Percentiles rank a stretch among this genome's conserved stretches.
Conservation (phyloP, 805 yeast genomes). For the Jamesozyma piceae region DNA sequence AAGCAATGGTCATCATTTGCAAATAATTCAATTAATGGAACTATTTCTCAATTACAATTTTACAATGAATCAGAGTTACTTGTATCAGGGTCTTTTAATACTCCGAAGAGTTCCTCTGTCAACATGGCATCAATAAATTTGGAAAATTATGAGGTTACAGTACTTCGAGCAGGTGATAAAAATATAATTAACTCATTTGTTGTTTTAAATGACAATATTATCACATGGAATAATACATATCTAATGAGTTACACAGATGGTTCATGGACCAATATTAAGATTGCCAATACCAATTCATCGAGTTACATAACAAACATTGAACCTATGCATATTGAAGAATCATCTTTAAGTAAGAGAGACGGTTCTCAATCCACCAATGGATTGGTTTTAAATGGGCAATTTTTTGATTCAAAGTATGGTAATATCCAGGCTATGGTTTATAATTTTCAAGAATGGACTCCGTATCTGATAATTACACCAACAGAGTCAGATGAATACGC, state of each 20-base stretch:
- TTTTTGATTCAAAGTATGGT: conserved; percentile 30
- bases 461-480: conserved; percentile 13
- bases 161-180: conserved; percentile 8
- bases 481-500: conserved; percentile 16
- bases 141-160: conserved; percentile 5
- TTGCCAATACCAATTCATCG: conserved; percentile 7
- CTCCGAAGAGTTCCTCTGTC: conserved; percentile 32
- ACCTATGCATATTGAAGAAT: background rate
- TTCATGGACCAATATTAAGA: conserved; percentile 5
- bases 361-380: background rate
- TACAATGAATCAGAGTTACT: conserved; percentile 32
- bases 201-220: conserved; percentile 5
- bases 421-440: conserved; percentile 17
- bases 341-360: background rate
- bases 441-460: conserved; percentile 20
- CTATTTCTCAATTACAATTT: conserved; percentile 46
- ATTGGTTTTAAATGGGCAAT: conserved; percentile 33
- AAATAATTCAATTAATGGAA: conserved; percentile 38
- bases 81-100: conserved; percentile 46
- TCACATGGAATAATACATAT: conserved; percentile 17
- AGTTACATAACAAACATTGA: conserved; percentile 3
- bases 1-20: conserved; percentile 43
- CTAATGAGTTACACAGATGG: conserved; percentile 6
- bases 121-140: conserved; percentile 35
- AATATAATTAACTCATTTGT: conserved; percentile 13